Percentiles rank a stretch among this genome's conserved stretches.
Conservation (phyloP, 1,284 basidiomycete species). For the Puccinia horiana region DNA sequence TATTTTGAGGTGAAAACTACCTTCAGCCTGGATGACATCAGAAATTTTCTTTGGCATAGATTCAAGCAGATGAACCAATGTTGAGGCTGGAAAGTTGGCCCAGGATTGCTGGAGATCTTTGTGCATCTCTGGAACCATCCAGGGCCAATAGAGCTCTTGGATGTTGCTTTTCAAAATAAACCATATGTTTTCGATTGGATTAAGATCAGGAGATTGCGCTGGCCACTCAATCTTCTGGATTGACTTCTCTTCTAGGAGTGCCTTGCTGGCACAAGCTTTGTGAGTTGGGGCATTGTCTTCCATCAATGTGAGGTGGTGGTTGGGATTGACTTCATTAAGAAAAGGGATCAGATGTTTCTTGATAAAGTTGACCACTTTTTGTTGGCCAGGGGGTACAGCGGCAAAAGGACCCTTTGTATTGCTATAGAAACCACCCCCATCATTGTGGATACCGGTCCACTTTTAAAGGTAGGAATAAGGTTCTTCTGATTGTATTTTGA, state of each 20-base stretch:
- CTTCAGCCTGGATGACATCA: constrained; percentile 20
- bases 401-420: neutral
- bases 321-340: neutral
- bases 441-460: neutral
- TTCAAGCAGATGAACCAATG: neutral
- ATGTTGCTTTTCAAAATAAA: neutral
- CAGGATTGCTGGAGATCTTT: neutral
- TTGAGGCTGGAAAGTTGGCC: constrained; percentile 5
- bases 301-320: neutral
- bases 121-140: constrained; percentile 6
- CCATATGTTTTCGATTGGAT: constrained; percentile 15
- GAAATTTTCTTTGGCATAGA: constrained; percentile 23
- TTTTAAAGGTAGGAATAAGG: neutral
- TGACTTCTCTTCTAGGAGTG: neutral
- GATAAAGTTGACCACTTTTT: neutral
- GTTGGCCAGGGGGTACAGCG: neutral
- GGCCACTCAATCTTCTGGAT: constrained; percentile 1
- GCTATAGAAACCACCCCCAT: neutral
- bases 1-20: neutral
- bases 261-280: neutral
- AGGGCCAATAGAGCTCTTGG: neutral
- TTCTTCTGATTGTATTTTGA: constrained; percentile 10
- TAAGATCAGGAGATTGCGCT: constrained; percentile 9
- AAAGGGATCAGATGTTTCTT: neutral
- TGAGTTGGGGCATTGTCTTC: neutral